Evolutionary conservation across 2,329 filamentous ascomycete species (phyloP).

Genomic region (Aspergillus sp.): DNA sequence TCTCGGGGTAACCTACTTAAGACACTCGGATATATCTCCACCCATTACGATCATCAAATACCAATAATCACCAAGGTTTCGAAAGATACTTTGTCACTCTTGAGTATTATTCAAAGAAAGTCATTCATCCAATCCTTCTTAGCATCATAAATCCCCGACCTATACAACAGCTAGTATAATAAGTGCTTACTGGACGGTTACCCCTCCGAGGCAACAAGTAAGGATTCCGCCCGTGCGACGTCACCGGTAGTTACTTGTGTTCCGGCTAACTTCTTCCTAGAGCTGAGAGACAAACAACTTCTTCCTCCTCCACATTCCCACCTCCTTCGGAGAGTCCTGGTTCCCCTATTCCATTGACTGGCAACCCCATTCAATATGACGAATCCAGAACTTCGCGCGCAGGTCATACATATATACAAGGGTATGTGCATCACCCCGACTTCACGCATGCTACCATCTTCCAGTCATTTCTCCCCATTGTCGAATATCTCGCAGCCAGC

Average conservation of each 20-base stretch:
- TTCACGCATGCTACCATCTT: too few relatives aligned
- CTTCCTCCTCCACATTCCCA: background rate
- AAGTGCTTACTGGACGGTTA: background rate
- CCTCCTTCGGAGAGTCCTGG: background rate
- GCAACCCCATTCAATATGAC: conserved; percentile 32
- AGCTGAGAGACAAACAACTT: conserved; percentile 9
- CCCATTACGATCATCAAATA: too few relatives aligned
- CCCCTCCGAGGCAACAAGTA: background rate
- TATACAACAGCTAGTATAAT: background rate
- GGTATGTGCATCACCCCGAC: conserved; percentile 50
- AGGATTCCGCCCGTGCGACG: conserved; percentile 8
- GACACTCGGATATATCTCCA: too few relatives aligned
- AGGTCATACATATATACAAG: conserved; percentile 89
- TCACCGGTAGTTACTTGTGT: conserved; percentile 3
- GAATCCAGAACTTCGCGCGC: conserved; percentile 65
- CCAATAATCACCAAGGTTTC: too few relatives aligned
- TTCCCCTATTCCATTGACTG: background rate
- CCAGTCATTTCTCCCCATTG: too few relatives aligned
- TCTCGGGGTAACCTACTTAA: too few relatives aligned
- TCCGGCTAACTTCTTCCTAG: background rate
- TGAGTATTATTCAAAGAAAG: too few relatives aligned
- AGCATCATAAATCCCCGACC: background rate
- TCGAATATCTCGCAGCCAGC: background rate
- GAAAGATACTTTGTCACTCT: too few relatives aligned
- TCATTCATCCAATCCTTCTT: too few relatives aligned